Evolutionary conservation across 306 rosid species (phyloP), one percentile per base, ranked within the genome.

Genomic region (Fragaria nilgerrensis): DNA sequence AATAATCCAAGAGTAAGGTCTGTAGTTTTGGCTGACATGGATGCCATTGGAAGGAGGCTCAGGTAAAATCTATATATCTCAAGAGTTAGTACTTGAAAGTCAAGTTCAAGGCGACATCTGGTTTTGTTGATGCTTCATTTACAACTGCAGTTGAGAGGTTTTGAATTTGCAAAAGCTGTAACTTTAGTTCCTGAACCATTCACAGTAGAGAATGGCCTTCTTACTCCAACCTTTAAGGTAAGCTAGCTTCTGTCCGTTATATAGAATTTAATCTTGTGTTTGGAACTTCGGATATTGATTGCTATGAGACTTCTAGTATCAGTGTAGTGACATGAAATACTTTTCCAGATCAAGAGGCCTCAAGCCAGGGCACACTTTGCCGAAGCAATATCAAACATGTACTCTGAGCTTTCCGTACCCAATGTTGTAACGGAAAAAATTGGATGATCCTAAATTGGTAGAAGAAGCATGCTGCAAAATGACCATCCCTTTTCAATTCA

Each of bases 211-310:
- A 91, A 91, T 77, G 97, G 86, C 73, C 89, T 94, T 67, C 87
- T 90, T 53, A 94, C 98, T 62, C 98, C 98, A 34, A 94, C 98
- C 16, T 89, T 87, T 76, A 94, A 94, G 96, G 98, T 70, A 82
- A 20, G 12, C n/a, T 50, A 83, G 86, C 66, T 25, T 68, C 48
- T 20, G 8, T 41, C 13, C 5, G 19, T 13, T 16, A 48, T 43
- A 9, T 43, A 8, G 47, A 9, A 48, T 48, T 48, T 48, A 48
- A 48, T 48, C 52, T 48, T 48, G 53, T 66, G 1, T 25, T 52
- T 4, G 41, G 41, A 37, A 37, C 41, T 32, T 32, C 53, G 74
- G 43, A 66, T 65, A 22, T 1, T 50, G 58, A 17, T 5, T 17
- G 6, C 4, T 14, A 2, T 3, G 52, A 50, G 58, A 50, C 14